These are phyloP conservation scores for Eremomyces bilateralis DNA, from an alignment of 495 filamentous ascomycete species.

Conservation along the genomic window DNA sequence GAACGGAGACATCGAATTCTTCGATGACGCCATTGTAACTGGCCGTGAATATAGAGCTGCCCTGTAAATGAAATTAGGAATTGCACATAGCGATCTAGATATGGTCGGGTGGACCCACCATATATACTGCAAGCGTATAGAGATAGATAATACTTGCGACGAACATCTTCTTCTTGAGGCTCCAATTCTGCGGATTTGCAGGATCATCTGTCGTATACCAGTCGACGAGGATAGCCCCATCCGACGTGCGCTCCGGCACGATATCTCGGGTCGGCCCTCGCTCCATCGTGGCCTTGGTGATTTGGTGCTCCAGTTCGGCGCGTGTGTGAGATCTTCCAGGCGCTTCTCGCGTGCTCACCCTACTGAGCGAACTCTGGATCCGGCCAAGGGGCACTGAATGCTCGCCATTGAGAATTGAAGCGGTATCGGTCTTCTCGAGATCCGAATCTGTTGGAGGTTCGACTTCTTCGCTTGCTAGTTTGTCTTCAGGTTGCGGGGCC, in stretches of 20 bases:
- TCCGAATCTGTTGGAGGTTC: too few relatives aligned
- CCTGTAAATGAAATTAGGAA: too few relatives aligned
- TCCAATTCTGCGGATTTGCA: slow-evolving; percentile 17
- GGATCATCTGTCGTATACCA: slow-evolving; percentile 17
- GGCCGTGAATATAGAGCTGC: slow-evolving; percentile 24
- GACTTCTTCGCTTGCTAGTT: too few relatives aligned
- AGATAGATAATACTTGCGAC: slow-evolving; percentile 12
- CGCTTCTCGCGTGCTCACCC: slow-evolving; percentile 6
- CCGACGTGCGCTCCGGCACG: slow-evolving; percentile 7
- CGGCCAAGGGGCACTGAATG: too few relatives aligned
- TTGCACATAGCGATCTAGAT: too few relatives aligned
- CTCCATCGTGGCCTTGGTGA: slow-evolving; percentile 5
- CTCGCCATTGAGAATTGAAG: too few relatives aligned
- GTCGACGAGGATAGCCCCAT: slow-evolving; percentile 15
- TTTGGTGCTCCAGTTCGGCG: slow-evolving; percentile 10
- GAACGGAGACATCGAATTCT: slow-evolving; percentile 19
- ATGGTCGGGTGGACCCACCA: too few relatives aligned
- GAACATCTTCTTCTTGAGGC: slow-evolving; percentile 9
- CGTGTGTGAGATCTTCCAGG: slow-evolving; percentile 7
- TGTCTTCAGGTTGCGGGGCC: too few relatives aligned
- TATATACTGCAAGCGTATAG: slow-evolving; percentile 26
- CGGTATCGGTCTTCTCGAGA: too few relatives aligned
- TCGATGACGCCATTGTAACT: slow-evolving; percentile 15
- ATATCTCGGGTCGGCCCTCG: slow-evolving; percentile 8
- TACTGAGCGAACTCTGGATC: not conserved